Evolutionary conservation across 2,329 filamentous ascomycete genomes (phyloP).

Genomic region (Botryotinia convoluta): DNA sequence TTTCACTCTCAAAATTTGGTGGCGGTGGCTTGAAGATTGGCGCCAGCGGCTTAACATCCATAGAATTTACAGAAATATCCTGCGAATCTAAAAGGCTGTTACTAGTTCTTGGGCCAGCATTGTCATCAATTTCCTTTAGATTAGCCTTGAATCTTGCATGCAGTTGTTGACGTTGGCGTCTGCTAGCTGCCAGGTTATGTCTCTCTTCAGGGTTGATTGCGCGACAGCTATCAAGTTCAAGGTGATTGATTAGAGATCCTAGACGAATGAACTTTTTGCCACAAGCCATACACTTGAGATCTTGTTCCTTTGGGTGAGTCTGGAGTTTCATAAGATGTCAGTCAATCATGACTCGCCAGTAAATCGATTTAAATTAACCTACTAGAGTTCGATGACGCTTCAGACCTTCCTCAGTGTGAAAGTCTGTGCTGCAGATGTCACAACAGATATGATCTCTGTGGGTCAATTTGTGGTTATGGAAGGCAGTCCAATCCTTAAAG

Average conservation of each 20-base stretch:
- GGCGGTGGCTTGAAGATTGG: background rate
- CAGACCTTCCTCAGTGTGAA: conserved; percentile 17
- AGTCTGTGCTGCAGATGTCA: conserved; percentile 16
- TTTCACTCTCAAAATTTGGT: background rate
- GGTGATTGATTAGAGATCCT: conserved; percentile 18
- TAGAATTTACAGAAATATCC: background rate
- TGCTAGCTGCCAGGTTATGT: conserved; percentile 5
- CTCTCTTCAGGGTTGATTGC: conserved; percentile 4
- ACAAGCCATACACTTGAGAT: conserved; percentile 15
- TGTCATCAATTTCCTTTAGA: conserved; percentile 6
- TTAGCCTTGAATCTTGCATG: conserved; percentile 13
- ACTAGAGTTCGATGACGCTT: conserved; percentile 16
- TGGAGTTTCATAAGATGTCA: background rate
- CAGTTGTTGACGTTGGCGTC: conserved; percentile 17
- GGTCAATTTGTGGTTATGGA: conserved; percentile 10
- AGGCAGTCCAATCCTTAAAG: conserved; percentile 11
- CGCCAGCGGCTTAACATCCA: background rate
- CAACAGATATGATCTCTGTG: conserved; percentile 14
- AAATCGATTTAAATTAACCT: background rate
- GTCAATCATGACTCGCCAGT: background rate
- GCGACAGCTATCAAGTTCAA: conserved; percentile 16
- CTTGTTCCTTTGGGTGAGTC: conserved; percentile 19
- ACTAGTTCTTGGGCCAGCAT: background rate
- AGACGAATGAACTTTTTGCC: conserved; percentile 11
- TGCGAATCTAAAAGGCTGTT: background rate